Evolutionary conservation across 2,329 filamentous ascomycete species (phyloP), one percentile per base, ranked within the genome.

Genomic region (Plectosphaerella plurivora): DNA sequence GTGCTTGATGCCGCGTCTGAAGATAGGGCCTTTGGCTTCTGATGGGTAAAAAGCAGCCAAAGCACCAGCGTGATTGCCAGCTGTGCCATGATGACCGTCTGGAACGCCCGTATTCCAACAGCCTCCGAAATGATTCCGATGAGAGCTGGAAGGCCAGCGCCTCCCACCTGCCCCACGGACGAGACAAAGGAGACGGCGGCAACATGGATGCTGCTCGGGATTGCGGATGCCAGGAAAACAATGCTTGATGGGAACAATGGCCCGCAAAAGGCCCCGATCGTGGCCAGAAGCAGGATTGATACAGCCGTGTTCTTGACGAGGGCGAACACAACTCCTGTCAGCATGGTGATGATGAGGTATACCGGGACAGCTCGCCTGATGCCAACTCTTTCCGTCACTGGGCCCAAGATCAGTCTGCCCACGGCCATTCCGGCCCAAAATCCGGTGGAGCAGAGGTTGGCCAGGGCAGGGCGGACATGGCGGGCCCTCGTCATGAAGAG

Each of bases 391-490:
- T 69, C 64, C 0, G 68, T 70, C 7, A 68, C 58, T 16, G 54
- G 36, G 1, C 68, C 67, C 6, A 72, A 60, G 1, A 56, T 42
- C 5, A 70, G 49, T 53, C 74, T 60, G 1, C 74, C 74, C 6
- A 66, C 51, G 0, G 71, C 69, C 69, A 75, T 74, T 15, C 73
- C 73, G 16, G 66, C 60, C 68, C 73, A 76, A 58, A 73, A 77
- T 0, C 67, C 67, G 1, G 73, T 73, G 0, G 71, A 73, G 10
- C 70, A 68, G 1, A 75, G 59, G 9, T 68, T 69, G 5, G 73
- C 67, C 0, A 70, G 55, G 12, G 69, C 68, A 0, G 65, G 60
- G 4, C 69, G 63, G 0, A 67, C 62, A 41, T 69, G 61, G 5
- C 72, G 72, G 14, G 65, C 62, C 2, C 73, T 67, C 4, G 63